phyloP scores from a whole-genome alignment of 495 filamentous ascomycete genomes.

The Penicillium ucsense region DNA sequence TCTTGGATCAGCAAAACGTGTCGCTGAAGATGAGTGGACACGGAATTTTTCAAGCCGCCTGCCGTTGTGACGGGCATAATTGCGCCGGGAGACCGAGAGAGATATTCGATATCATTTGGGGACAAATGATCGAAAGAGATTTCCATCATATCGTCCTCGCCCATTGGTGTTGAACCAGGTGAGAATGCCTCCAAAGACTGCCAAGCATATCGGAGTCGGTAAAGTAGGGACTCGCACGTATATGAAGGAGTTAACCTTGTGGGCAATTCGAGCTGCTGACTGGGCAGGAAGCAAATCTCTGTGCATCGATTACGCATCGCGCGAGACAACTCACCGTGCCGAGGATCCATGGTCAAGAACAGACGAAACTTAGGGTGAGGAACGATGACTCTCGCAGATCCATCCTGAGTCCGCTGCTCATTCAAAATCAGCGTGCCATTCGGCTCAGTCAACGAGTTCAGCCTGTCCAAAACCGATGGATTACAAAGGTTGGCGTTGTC shows the following conservation, averaged over 20 bases:
- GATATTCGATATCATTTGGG: slow-evolving; percentile 38
- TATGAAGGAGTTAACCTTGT: slow-evolving; percentile 23
- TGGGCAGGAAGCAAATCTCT: slow-evolving; percentile 65
- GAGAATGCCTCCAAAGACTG: slow-evolving; percentile 15
- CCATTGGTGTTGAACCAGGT: slow-evolving; percentile 3
- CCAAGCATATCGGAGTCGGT: slow-evolving; percentile 40
- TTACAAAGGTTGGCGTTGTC: slow-evolving; percentile 97
- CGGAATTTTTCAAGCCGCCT: slow-evolving; percentile 1
- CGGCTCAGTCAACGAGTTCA: slow-evolving; percentile 91
- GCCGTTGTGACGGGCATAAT: slow-evolving; percentile 12
- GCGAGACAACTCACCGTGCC: slow-evolving; percentile 85
- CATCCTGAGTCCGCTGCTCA: slow-evolving; percentile 76
- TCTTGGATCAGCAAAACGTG: slow-evolving; percentile 27
- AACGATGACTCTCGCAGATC: slow-evolving; percentile 66
- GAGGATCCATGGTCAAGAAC: slow-evolving; percentile 90
- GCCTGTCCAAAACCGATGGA: slow-evolving; percentile 82
- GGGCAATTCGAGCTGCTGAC: slow-evolving; percentile 14
- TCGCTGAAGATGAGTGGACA: slow-evolving; percentile 20
- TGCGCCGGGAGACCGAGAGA: slow-evolving; percentile 24
- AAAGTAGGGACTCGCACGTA: slow-evolving; percentile 40
- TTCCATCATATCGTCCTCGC: slow-evolving; percentile 19
- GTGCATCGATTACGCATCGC: slow-evolving; percentile 95
- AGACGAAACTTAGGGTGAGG: slow-evolving; percentile 85
- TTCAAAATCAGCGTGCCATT: slow-evolving; percentile 82
- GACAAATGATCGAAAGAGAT: slow-evolving; percentile 48